Conservation (phyloP, 2,329 filamentous ascomycete species). For the Elsinoe ampelina region DNA sequence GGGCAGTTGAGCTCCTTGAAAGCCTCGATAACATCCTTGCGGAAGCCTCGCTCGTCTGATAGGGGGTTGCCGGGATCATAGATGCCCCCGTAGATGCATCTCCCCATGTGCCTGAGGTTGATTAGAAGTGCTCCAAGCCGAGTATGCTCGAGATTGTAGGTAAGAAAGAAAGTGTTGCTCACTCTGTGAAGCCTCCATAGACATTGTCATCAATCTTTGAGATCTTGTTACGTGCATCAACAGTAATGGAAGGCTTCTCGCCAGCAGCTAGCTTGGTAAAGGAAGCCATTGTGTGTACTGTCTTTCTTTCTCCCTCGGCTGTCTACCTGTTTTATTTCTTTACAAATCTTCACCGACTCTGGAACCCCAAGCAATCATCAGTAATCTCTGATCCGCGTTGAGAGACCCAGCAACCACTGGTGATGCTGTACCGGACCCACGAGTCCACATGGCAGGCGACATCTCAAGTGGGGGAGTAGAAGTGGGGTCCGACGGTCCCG, state of each 20-base stretch:
- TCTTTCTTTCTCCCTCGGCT: neutral
- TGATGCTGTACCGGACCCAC: neutral
- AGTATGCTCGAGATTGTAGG: too few species aligned
- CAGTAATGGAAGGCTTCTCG: slow-evolving; percentile 53
- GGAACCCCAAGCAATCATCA: neutral
- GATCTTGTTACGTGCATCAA: slow-evolving; percentile 56
- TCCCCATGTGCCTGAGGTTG: slow-evolving; percentile 64
- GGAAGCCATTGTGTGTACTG: slow-evolving; percentile 50
- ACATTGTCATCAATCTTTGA: slow-evolving; percentile 71
- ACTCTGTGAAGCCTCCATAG: slow-evolving; percentile 81
- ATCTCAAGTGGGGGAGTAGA: neutral
- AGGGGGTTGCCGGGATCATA: slow-evolving; percentile 67
- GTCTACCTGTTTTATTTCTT: neutral
- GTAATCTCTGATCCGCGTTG: neutral
- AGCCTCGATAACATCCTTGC: slow-evolving; percentile 66
- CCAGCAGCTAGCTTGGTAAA: slow-evolving; percentile 58
- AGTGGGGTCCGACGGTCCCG: neutral
- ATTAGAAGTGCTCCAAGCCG: neutral
- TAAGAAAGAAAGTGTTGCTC: slow-evolving; percentile 25
- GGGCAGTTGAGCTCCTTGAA: slow-evolving; percentile 66
- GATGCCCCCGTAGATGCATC: slow-evolving; percentile 79
- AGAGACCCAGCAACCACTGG: neutral
- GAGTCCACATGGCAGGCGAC: neutral
- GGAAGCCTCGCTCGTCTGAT: slow-evolving; percentile 66
- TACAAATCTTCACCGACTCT: neutral